Evolutionary conservation across 306 rosid genomes (phyloP).

Genomic region (Rosa rugosa): DNA sequence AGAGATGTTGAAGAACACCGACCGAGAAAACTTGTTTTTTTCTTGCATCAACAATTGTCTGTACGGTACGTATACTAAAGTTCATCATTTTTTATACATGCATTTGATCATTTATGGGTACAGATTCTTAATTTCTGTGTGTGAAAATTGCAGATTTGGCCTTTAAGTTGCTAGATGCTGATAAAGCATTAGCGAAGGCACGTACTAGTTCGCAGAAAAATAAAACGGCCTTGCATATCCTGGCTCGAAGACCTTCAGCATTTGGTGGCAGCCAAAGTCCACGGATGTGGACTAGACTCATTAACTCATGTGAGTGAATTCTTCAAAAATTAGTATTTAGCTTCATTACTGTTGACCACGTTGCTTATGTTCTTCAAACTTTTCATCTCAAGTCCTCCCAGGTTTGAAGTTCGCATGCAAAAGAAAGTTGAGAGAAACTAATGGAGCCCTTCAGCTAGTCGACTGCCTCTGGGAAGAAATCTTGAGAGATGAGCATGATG

Average conservation of each 20-base stretch:
- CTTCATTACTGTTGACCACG: not conserved
- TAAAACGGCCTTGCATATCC: conserved; percentile 18
- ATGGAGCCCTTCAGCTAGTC: conserved; percentile 23
- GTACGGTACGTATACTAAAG: no score
- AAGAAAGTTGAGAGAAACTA: not conserved
- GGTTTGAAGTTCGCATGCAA: not conserved
- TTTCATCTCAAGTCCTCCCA: not conserved
- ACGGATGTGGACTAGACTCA: conserved; percentile 4
- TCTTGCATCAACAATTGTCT: no score
- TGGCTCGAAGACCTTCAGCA: conserved; percentile 24
- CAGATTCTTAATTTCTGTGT: not conserved
- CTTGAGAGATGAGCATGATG: not conserved
- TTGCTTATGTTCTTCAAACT: not conserved
- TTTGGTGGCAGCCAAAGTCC: not conserved
- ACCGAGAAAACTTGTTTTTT: no score
- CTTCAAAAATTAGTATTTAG: no score
- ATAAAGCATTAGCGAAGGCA: not conserved
- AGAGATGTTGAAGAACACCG: no score
- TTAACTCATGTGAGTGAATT: not conserved
- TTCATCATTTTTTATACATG: no score
- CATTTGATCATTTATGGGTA: no score
- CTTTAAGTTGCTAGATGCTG: not conserved
- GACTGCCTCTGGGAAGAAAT: conserved; percentile 13
- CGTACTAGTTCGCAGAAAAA: not conserved
- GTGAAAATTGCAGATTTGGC: conserved; percentile 18